A percentile compares a stretch with the other conserved stretches of the same genome.
These are phyloP conservation scores for Arabis alpina DNA, from an alignment of 345 rosid species.

Conservation along the genomic window DNA sequence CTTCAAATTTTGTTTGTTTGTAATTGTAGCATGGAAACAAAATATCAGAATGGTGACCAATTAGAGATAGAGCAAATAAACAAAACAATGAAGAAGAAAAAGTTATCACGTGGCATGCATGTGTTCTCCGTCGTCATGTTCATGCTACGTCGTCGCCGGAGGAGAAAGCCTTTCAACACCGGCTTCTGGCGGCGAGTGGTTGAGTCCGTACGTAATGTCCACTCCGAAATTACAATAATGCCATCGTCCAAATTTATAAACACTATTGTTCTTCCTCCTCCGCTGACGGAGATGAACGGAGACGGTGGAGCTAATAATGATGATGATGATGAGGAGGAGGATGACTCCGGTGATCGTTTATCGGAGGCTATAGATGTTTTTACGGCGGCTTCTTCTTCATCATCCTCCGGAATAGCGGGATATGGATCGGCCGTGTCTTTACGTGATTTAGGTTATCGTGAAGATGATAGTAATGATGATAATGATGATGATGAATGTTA, in stretches of 20 bases:
- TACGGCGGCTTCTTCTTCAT: conserved; percentile 38
- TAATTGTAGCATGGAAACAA: conserved; percentile 31
- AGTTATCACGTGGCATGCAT: conserved; percentile 48
- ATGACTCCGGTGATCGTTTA: conserved; percentile 19
- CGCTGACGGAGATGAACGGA: background rate
- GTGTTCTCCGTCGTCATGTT: conserved; percentile 53
- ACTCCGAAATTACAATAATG: conserved; percentile 28
- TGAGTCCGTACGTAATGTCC: conserved; percentile 51
- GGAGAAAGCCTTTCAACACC: conserved; percentile 45
- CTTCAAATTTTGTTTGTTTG: background rate
- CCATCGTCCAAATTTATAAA: conserved; percentile 38
- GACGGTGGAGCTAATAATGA: conserved; percentile 8
- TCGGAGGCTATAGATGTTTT: conserved; percentile 36
- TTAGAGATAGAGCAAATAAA: conserved; percentile 35
- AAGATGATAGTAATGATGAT: conserved; percentile 29
- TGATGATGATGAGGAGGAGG: background rate
- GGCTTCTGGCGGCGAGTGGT: conserved; percentile 51
- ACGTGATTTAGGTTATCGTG: conserved; percentile 32
- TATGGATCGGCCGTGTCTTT: conserved; percentile 57
- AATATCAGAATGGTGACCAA: conserved; percentile 33
- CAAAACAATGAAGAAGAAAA: conserved; percentile 27
- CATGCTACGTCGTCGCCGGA: conserved; percentile 47
- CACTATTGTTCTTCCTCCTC: conserved; percentile 43
- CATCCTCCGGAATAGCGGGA: conserved; percentile 39
- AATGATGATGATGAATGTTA: conserved; percentile 20